These are phyloP conservation scores for Centrapalus pauciflorus DNA, from an alignment of 129 eudicot genomes.

Conservation along the genomic window DNA sequence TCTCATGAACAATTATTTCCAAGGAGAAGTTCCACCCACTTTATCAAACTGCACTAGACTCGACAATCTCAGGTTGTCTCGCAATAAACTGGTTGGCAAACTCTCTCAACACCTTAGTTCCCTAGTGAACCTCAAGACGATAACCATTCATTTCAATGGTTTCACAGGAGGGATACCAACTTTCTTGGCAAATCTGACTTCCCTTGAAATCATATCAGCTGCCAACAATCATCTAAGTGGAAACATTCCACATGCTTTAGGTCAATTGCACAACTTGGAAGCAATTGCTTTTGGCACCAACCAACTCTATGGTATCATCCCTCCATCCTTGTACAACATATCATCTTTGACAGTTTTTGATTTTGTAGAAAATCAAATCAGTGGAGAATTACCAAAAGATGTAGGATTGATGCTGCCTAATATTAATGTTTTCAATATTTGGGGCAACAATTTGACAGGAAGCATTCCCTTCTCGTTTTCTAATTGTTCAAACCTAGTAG, in stretches of 20 bases:
- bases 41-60: constrained; percentile 39
- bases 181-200: constrained; percentile 34
- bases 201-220: constrained; percentile 23
- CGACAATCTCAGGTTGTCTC: background rate
- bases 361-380: constrained; percentile 8
- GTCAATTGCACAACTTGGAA: constrained; percentile 18
- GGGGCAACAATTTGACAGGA: constrained; percentile 15
- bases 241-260: constrained; percentile 24
- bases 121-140: constrained; percentile 18
- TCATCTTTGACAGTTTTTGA: constrained; percentile 13
- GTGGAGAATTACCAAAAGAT: constrained; percentile 8
- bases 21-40: constrained; percentile 33
- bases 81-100: constrained; percentile 30
- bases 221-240: constrained; percentile 21
- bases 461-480: constrained; percentile 22
- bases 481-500: constrained; percentile 5
- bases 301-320: constrained; percentile 35
- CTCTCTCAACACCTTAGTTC: constrained; percentile 30
- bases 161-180: constrained; percentile 36
- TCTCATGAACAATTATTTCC: constrained; percentile 30
- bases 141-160: constrained; percentile 10
- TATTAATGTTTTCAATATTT: constrained; percentile 6
- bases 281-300: background rate
- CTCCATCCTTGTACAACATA: constrained; percentile 31
- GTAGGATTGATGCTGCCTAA: constrained; percentile 21